A percentile compares a stretch with the other conserved stretches of the same genome.
Conservation (phyloP, 208 protist species). For the Tritrichomonas musculus region DNA sequence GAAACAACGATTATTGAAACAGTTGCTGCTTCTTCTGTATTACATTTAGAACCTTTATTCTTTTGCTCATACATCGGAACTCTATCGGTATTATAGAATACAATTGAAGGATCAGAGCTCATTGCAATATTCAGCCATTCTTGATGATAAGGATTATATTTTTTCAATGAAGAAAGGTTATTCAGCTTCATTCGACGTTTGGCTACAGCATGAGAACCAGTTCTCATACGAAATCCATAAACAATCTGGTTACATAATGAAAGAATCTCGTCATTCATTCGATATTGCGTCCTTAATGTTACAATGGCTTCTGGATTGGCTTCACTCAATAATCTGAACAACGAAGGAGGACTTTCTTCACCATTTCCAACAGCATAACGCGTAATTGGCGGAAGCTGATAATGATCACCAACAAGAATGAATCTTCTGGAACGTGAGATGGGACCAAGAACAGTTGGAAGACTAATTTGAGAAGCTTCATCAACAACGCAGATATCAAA, state of each 20-base stretch:
- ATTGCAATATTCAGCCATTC: neutral
- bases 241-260: constrained; percentile 42
- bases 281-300: constrained; percentile 41
- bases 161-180: neutral
- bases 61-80: neutral
- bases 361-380: neutral
- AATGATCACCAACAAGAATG: constrained; percentile 56
- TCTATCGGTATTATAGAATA: constrained; percentile 40
- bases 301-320: constrained; percentile 43
- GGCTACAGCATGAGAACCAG: constrained; percentile 31
- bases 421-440: constrained; percentile 45
- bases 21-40: neutral
- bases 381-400: constrained; percentile 54
- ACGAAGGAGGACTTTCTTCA: constrained; percentile 32
- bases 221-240: constrained; percentile 40
- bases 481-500: constrained; percentile 53
- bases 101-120: neutral
- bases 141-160: neutral
- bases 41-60: neutral
- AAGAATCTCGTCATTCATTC: constrained; percentile 48
- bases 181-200: neutral
- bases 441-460: constrained; percentile 44
- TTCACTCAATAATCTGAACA: constrained; percentile 46
- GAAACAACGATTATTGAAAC: neutral
- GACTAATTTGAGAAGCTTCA: constrained; percentile 45